A percentile compares a stretch with the other conserved stretches of the same genome.
These are phyloP conservation scores for Fusarium ambrosium DNA, from an alignment of 2,329 filamentous ascomycete genomes.

Conservation along the genomic window DNA sequence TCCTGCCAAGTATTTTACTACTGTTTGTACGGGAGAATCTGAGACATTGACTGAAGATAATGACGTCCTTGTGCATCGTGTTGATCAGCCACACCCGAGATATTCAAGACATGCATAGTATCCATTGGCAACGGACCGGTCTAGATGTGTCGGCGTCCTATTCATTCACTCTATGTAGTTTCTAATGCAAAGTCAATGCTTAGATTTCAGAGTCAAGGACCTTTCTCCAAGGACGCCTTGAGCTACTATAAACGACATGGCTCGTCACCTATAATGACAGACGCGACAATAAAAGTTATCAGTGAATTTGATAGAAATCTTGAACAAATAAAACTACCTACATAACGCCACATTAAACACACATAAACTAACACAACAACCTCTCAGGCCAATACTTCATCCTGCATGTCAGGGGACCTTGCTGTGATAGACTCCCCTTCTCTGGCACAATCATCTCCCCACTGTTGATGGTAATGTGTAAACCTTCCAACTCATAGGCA, in stretches of 20 bases:
- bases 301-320: neutral
- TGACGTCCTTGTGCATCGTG: neutral
- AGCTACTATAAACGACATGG: neutral
- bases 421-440: slow-evolving; percentile 18
- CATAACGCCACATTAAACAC: neutral
- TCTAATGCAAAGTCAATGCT: neutral
- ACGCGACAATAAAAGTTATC: neutral
- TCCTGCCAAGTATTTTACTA: neutral
- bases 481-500: slow-evolving; percentile 45
- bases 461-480: slow-evolving; percentile 51
- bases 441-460: slow-evolving; percentile 46
- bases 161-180: neutral
- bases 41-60: neutral
- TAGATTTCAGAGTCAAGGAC: neutral
- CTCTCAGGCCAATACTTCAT: neutral
- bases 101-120: neutral
- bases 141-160: neutral
- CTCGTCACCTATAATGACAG: neutral
- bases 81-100: neutral
- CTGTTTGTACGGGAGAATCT: neutral
- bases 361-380: neutral
- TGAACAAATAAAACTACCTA: neutral
- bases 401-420: neutral
- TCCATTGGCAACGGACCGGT: neutral
- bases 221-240: neutral